Base-by-base conservation (phyloP, 2,329 filamentous ascomycete genomes). In the Thelonectria rubi region DNA sequence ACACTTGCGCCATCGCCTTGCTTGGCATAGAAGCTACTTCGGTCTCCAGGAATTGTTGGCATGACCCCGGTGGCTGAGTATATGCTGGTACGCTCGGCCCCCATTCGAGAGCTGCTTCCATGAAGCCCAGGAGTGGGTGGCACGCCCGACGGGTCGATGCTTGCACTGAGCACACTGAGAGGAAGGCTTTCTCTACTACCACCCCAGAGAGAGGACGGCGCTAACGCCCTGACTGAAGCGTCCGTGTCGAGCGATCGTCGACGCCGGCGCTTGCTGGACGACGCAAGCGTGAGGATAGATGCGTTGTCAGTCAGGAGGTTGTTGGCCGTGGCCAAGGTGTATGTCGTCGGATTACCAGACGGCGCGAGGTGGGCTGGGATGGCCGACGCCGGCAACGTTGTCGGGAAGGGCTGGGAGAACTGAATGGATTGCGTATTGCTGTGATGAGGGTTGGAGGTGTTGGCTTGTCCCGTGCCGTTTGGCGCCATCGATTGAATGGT, bases 271-370 rank as follows among this genome's bases (percentile, higher is more conserved):
- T 94, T 93, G 66, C 90, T 92, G 0, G 91, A 94, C 4, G 91
- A 94, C 2, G 92, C 92, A 14, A 96, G 82, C 0, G 92, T 96
- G 62, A 96, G 79, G 68, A 96, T 94, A 24, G 91, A 94, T 20
- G 92, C 92, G 73, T 96, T 92, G 75, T 96, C 92, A 1, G 91
- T 93, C 34, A 94, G 81, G 6, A 94, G 83, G 70, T 92, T 92
- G 77, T 94, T 93, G 54, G 92, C 91, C 0, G 91, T 94, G 2
- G 91, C 91, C n/a, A 85, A 86, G 52, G 83, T 86, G 75, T 94
- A 94, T 0, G 91, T 94, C 5, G 88, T 86, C 2, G 90, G 90
- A 68, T 88, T 84, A 62, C 79, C 73, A 59, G 71, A 73, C 10
- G 87, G 86, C 1, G 82, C 85, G 26, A 92, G 81, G 76, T 93